Evolutionary conservation across 257 asterid genomes (phyloP).

Genomic region (Plectranthus barbatus): DNA sequence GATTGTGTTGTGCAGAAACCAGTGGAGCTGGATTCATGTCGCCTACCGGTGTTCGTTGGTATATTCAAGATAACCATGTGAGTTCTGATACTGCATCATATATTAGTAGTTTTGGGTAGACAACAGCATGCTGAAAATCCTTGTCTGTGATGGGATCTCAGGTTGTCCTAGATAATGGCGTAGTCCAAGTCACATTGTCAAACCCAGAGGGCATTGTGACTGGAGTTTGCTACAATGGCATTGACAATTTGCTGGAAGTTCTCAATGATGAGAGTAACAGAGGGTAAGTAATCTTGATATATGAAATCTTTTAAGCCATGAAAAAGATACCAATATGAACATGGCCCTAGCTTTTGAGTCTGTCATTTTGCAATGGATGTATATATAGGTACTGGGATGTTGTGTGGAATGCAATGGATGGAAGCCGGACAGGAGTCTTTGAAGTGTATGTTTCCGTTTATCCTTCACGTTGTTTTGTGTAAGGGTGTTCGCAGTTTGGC

Average conservation of each 20-base stretch:
- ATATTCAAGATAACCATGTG: constrained; percentile 57
- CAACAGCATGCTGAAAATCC: not conserved
- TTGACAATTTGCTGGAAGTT: constrained; percentile 51
- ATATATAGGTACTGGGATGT: constrained; percentile 52
- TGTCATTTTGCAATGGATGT: not conserved
- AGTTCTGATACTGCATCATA: not conserved
- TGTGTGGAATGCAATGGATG: constrained; percentile 49
- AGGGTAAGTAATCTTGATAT: constrained; percentile 29
- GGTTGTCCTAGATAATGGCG: constrained; percentile 55
- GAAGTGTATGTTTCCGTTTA: constrained; percentile 36
- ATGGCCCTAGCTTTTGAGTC: not conserved
- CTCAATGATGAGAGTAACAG: constrained; percentile 43
- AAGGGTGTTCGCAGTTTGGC: too few species aligned
- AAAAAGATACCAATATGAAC: too few species aligned
- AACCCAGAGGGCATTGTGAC: constrained; percentile 52
- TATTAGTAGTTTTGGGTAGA: not conserved
- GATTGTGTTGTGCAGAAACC: constrained; percentile 17
- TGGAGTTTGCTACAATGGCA: constrained; percentile 34
- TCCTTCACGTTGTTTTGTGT: not conserved
- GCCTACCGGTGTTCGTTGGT: constrained; percentile 47
- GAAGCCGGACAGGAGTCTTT: constrained; percentile 39
- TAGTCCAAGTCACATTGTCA: constrained; percentile 42
- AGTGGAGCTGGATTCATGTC: constrained; percentile 45
- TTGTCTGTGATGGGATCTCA: constrained; percentile 13
- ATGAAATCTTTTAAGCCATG: not conserved